These are phyloP conservation scores for Liriodendron chinense DNA, from an alignment of 164 flowering plant species.

Conservation along the genomic window DNA sequence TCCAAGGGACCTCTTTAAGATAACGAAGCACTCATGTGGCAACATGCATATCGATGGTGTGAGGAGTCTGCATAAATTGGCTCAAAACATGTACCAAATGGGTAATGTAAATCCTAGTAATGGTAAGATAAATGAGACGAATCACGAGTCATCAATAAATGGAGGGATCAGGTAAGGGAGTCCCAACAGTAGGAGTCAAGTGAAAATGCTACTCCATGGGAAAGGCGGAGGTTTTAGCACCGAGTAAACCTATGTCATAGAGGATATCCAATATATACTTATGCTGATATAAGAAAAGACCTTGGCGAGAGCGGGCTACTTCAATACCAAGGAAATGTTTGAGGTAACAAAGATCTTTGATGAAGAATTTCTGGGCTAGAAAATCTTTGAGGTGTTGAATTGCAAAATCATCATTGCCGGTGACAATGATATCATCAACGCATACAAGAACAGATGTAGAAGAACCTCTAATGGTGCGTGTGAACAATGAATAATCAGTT, in stretches of 20 bases:
- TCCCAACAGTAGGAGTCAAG: background rate
- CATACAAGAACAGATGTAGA: too few species aligned
- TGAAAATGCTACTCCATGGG: background rate
- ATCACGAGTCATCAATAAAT: constrained; percentile 1
- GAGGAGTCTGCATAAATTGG: constrained; percentile 3
- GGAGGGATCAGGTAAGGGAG: background rate
- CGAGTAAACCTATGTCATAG: background rate
- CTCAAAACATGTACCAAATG: constrained; percentile 2
- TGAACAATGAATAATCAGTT: too few species aligned
- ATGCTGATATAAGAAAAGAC: background rate
- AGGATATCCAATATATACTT: constrained; percentile 6
- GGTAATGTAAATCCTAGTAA: background rate
- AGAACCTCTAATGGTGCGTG: too few species aligned
- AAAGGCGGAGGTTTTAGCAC: background rate
- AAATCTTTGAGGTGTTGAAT: too few species aligned
- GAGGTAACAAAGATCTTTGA: constrained; percentile 2
- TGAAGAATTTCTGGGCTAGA: background rate
- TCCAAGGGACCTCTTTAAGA: background rate
- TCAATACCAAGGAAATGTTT: background rate
- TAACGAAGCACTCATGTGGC: background rate
- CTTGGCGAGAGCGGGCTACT: background rate
- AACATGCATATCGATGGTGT: background rate
- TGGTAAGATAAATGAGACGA: background rate
- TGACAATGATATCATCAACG: too few species aligned
- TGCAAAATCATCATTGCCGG: too few species aligned